phyloP scores from a whole-genome alignment of 164 flowering plant genomes.

The Kingdonia uniflora region DNA sequence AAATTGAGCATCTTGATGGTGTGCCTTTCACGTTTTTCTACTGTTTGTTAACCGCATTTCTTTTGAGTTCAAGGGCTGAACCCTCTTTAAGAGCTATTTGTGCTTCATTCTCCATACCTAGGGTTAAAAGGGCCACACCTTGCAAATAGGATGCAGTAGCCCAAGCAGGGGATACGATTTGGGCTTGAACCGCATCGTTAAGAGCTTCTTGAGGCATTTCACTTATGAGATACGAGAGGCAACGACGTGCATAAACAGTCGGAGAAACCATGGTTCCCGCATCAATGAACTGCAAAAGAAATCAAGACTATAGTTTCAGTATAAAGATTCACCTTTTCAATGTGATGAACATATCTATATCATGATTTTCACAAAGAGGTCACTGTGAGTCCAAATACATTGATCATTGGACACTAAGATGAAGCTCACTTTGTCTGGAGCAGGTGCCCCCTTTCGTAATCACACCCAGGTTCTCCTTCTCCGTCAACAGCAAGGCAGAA shows the following conservation, averaged over 20 bases:
- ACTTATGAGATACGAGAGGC: conserved; percentile 61
- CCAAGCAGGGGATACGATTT: conserved; percentile 75
- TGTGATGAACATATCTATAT: no score
- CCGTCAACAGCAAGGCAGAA: no score
- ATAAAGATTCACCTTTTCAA: not conserved
- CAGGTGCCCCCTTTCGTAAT: no score
- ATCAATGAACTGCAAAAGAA: conserved; percentile 65
- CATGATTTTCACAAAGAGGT: no score
- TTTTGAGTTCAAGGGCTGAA: conserved; percentile 53
- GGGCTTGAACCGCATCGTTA: conserved; percentile 80
- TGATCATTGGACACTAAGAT: no score
- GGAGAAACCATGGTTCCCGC: conserved; percentile 92
- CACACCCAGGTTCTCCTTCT: no score
- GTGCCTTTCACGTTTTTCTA: not conserved
- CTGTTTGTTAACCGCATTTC: conserved; percentile 13
- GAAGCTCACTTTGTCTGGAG: no score
- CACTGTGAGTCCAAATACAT: no score
- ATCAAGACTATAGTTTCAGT: conserved; percentile 6
- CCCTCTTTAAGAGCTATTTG: conserved; percentile 73
- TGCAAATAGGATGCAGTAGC: conserved; percentile 76
- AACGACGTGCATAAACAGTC: conserved; percentile 84
- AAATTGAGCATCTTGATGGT: not conserved
- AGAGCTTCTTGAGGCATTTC: conserved; percentile 81
- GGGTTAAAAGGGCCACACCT: conserved; percentile 57
- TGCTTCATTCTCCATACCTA: conserved; percentile 71